Base-by-base conservation (phyloP, 306 rosid genomes). In the Parietaria judaica region DNA sequence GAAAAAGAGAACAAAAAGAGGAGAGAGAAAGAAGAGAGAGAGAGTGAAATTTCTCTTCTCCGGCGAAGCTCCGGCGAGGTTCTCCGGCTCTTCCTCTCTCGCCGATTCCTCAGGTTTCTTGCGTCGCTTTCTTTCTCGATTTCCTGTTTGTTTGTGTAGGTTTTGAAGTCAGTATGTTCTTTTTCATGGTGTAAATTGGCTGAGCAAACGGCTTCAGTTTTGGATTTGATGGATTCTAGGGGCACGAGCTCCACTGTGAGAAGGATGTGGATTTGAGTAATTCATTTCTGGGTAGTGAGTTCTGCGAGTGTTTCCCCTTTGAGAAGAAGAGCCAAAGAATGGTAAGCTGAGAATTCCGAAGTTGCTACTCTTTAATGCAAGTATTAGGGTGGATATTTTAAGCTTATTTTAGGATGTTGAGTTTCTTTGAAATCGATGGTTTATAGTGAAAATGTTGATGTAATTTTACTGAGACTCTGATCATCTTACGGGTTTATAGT, bases 1-100 rank as follows among this genome's bases (percentile, higher is more conserved):
- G 37, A 1, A 8, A 14, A 3, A 4, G 37, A 39, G 55, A 35
- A 67, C 8, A 4, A 6, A 31, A 45, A 3, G 38, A 3, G 16
- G n/a, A 36, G 7, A 50, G 14, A 51, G 36, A 31, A 9, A 11
- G 14, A 11, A 15, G 17, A 36, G 50, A 37, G 44, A 23, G 44
- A 11, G 6, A 23, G 46, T 6, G 8, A 14, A 23, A 15, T 31
- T 66, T 65, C 38, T 38, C 72, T 44, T 73, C 68, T 62, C 80
- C 72, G 80, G 79, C 66, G 72, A 76, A 55, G 51, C 59, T 74
- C 81, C 67, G 66, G 66, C 50, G 36, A 54, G 71, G 76, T 36
- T 5, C 12, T 66, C 44, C 31, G 31, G 31, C 14, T 14, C 57
- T 56, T 11, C 11, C 1, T 4, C 38, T 55, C 56, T 36, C 59